These are phyloP conservation scores for Leptomonas seymouri DNA, from an alignment of 208 protist species.

Conservation along the genomic window DNA sequence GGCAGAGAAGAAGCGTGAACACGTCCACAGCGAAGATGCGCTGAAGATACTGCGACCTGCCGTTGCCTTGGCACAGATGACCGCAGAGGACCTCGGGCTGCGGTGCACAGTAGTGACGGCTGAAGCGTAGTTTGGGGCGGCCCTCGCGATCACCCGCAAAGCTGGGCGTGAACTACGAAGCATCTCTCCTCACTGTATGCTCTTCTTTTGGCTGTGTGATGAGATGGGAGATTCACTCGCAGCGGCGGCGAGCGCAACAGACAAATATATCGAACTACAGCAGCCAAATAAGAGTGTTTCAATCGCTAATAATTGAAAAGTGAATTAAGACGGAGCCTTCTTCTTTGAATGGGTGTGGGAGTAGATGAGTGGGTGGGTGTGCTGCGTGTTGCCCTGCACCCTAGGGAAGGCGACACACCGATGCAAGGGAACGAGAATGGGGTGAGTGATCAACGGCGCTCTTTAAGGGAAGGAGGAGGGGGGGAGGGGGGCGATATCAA, in stretches of 20 bases:
- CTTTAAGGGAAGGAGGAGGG: no score
- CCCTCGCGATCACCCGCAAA: background rate
- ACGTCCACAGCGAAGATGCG: background rate
- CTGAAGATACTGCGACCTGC: background rate
- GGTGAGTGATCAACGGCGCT: no score
- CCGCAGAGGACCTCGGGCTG: background rate
- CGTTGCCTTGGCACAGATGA: background rate
- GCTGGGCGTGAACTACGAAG: constrained; percentile 4
- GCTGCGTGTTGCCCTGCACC: no score
- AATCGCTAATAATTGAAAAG: background rate
- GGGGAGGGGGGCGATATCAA: no score
- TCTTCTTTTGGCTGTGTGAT: background rate
- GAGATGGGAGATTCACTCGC: background rate
- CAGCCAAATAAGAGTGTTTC: background rate
- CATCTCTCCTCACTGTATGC: background rate
- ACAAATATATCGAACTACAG: background rate
- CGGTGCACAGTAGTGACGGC: background rate
- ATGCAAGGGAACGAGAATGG: no score
- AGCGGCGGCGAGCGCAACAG: background rate
- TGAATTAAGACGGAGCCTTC: background rate
- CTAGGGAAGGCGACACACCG: no score
- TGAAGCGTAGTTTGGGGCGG: background rate
- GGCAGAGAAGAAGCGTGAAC: constrained; percentile 1
- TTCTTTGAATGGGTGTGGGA: no score
- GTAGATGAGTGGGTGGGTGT: no score